Base-by-base conservation (phyloP, 257 asterid genomes). In the Euphrasia confusa region DNA sequence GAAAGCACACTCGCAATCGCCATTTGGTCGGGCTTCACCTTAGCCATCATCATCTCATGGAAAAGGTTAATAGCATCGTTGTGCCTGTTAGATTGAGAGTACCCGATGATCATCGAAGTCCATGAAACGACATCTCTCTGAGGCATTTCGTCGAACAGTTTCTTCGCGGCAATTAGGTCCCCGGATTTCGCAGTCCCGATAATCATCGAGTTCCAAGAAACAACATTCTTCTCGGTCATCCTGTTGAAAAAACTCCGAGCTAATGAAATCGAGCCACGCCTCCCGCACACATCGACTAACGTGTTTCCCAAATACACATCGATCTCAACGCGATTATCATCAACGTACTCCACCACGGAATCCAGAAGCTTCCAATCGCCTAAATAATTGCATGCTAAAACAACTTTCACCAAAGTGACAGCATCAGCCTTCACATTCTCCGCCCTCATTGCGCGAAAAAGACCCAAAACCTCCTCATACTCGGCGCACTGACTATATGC, bases 91-190 rank as follows among this genome's bases (percentile, higher is more conserved):
- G 68, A 74, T 44, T 61, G 78, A 21, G 77, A 42, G 65, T 74
- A 80, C 7, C 75, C 79, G 0, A 71, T 69, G 77, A 80, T 80
- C 77, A 80, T 69, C 44, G 79, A 77, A 35, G 86, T 80, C 86
- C 86, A 77, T 1, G 81, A 80, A 69, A 80, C 37, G 60, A 80
- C 75, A 64, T 80, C 86, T 61, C 77, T 77, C 15, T 67, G 54
- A 0, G 81, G 86, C 79, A 74, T 80, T 18, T 72, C 76, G 15
- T 72, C 71, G 30, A 80, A 80, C 17, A 72, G 64, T 39, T 60
- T 77, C 66, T 66, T 70, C 1, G 81, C 77, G 18, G 71, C 66
- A 54, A 58, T 59, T 63, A 76, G 68, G 62, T 79, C 81, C 59
- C 79, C 84, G 1, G 81, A 60, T 44, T 71, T 79, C 13, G 81